Evolutionary conservation across 2,329 filamentous ascomycete genomes (phyloP).

Genomic region (Teratosphaeria zuluensis): DNA sequence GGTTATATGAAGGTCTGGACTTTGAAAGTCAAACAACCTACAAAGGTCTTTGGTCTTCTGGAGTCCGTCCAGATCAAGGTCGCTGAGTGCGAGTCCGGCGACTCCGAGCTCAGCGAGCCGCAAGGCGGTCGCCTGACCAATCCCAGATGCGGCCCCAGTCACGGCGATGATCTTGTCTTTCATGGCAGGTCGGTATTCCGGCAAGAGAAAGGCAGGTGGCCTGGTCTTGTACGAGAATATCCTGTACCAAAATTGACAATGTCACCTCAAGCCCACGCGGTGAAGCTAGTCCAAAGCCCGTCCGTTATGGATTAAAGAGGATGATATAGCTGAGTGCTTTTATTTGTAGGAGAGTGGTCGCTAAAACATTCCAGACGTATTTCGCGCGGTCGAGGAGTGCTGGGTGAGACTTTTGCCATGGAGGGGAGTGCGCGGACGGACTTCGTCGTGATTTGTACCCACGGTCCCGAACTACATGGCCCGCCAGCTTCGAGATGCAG

Average conservation of each 20-base stretch:
- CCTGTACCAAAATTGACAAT: background rate
- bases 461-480: background rate
- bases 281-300: background rate
- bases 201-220: background rate
- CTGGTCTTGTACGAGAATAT: background rate
- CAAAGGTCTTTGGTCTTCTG: background rate
- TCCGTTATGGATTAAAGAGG: background rate
- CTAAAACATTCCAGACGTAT: too few relatives aligned
- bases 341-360: too few relatives aligned
- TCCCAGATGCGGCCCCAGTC: constrained; percentile 41
- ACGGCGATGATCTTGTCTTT: constrained; percentile 35
- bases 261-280: background rate
- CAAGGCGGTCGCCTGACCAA: constrained; percentile 26
- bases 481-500: background rate
- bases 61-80: background rate
- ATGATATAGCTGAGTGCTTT: background rate
- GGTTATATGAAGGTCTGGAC: background rate
- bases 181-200: background rate
- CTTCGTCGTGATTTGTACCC: background rate
- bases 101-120: constrained; percentile 13
- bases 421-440: background rate
- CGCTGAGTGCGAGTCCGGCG: background rate
- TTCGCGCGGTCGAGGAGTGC: too few relatives aligned
- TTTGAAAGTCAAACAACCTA: background rate
- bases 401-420: background rate